Evolutionary conservation across 257 asterid genomes (phyloP), one percentile per base, ranked within the genome.

Genomic region (Solanum sejunctum): DNA sequence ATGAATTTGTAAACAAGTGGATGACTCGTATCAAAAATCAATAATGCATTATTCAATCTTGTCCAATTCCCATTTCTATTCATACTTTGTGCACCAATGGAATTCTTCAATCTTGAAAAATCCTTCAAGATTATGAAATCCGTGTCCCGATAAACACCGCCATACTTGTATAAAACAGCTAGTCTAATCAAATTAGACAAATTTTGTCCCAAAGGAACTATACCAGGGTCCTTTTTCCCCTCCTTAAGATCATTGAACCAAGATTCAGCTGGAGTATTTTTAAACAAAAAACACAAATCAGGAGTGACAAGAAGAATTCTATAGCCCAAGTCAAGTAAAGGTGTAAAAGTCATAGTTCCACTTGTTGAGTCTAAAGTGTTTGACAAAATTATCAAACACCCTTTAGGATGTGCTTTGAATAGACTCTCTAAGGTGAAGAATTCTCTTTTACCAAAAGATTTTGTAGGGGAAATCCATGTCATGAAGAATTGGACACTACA

Each of bases 111-210:
- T 21, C 73, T 36, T 0, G 95, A 92, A 81, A 93, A 85, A 80
- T 90, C 93, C 43, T 87, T 92, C 91, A 93, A 71, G 80, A 93
- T 81, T 61, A 95, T 86, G 55, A 92, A 92, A 89, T 95, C 97
- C 1, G 92, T 86, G 61, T 95, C 98, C 61, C 93, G 52, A 78
- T 93, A 95, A 57, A 92, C 87, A 0, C 98, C 98, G 8, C 97
- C 97, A 57, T 92, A 93, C 45, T 88, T 90, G 87, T 92, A 95
- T 26, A 95, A 26, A 52, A 89, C 91, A 1, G 92, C 93, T 3
- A 93, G 92, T 84, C 98, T 89, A 8, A 93, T 89, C 89, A 95
- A 72, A 83, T 95, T 93, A 0, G 97, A 95, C 20, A 93, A 70
- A 47, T 95, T 93, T 5, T 95, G 96, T 0, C 92, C 90, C n/a